These are phyloP conservation scores for Beauveria sp. DNA, from an alignment of 2,329 filamentous ascomycete species.

Conservation along the genomic window DNA sequence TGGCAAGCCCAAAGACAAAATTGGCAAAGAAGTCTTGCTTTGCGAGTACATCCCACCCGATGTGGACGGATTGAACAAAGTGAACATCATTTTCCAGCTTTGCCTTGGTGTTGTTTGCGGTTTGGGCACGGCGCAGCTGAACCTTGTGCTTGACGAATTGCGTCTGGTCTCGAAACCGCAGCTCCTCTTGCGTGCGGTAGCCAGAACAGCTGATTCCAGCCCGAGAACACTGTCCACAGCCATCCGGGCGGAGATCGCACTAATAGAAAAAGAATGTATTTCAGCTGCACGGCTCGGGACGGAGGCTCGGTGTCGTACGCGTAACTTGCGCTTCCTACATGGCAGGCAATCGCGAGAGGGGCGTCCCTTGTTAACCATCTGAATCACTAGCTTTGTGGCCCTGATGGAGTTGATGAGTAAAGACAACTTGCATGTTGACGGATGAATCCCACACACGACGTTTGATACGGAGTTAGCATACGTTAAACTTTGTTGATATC, in stretches of 20 bases:
- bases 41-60: conserved; percentile 15
- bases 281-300: neutral
- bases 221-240: conserved; percentile 20
- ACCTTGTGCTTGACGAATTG: conserved; percentile 13
- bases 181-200: conserved; percentile 18
- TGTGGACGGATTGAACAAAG: conserved; percentile 3
- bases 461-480: neutral
- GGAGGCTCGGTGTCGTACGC: conserved; percentile 8
- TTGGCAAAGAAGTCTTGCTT: conserved; percentile 19
- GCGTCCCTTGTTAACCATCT: conserved; percentile 18
- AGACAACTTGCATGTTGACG: neutral
- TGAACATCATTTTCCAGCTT: neutral
- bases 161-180: conserved; percentile 20
- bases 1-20: conserved; percentile 17
- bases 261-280: neutral
- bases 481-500: neutral
- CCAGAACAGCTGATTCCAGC: conserved; percentile 19
- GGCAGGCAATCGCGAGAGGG: conserved; percentile 19
- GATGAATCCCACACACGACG: neutral
- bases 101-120: neutral
- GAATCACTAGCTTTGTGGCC: neutral
- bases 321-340: conserved; percentile 19
- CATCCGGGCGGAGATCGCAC: conserved; percentile 16
- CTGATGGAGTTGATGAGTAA: neutral
- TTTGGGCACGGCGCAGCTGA: neutral